Base-by-base conservation (phyloP, 257 asterid species). In the Salvia hispanica region DNA sequence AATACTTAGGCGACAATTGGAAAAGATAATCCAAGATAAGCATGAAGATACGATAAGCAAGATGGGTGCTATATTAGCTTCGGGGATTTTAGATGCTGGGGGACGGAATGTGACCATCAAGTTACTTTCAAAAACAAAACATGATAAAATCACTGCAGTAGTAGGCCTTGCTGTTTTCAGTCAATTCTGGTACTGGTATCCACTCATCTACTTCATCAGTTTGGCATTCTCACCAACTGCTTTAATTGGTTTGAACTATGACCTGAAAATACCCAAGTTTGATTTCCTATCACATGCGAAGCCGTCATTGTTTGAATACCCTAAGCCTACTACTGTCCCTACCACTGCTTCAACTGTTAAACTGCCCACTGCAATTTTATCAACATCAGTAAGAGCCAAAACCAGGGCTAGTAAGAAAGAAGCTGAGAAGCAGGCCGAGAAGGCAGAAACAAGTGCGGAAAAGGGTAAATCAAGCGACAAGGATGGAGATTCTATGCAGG, bases 151-250 rank as follows among this genome's bases (percentile, higher is more conserved):
- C 46, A 88, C 91, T 31, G 97, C 98, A 37, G 86, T 92, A 36
- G 90, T 94, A 66, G 99, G 99, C 53, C 95, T 94, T 46, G 98
- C 96, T 14, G 96, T 94, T 70, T 94, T 94, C 82, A 93, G 89
- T 66, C 97, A 93, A 74, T 93, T 90, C 81, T 90, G 99, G 99
- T 93, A 90, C 66, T 91, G 99, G 99, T 91, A 94, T 70, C 99
- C 99, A 5, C 99, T 94, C 42, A 91, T 86, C 76, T 89, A 94
- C 67, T 91, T 94, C 73, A 73, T 87, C 50, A 94, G 99, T 77
- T 71, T 94, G 81, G 77, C 99, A 12, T 94, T 94, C 85, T 94
- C 99, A 4, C 96, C 96, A 10, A 88, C 98, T 33, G 99, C 99
- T 33, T 77, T 94, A 43, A 86, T 94, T 70, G 99, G 99, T 14